These are phyloP conservation scores for Pouteria glomerata DNA, from an alignment of 148 eudicot genomes.

Conservation along the genomic window DNA sequence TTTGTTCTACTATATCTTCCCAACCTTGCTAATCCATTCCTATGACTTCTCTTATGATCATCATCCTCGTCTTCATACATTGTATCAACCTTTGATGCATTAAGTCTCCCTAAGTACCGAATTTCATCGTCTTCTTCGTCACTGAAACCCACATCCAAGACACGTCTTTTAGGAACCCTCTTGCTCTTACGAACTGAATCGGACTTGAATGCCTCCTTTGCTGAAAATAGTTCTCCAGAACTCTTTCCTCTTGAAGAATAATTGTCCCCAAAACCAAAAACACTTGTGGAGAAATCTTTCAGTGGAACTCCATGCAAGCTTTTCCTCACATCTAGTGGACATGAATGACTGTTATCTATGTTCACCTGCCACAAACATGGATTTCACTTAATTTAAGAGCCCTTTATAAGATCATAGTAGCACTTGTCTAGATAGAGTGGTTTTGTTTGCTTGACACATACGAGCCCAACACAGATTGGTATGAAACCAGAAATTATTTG, in stretches of 20 bases:
- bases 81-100: conserved; percentile 33
- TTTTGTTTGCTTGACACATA: neutral
- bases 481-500: neutral
- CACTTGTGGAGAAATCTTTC: conserved; percentile 17
- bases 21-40: neutral
- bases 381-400: neutral
- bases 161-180: conserved; percentile 35
- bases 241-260: conserved; percentile 9
- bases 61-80: conserved; percentile 13
- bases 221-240: neutral
- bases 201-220: conserved; percentile 9
- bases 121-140: conserved; percentile 63
- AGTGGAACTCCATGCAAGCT: conserved; percentile 12
- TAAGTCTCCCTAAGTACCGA: conserved; percentile 59
- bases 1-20: neutral
- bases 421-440: neutral
- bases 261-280: neutral
- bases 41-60: conserved; percentile 10
- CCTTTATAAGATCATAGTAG: neutral
- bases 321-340: neutral
- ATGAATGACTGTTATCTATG: neutral
- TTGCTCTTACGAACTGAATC: conserved; percentile 38
- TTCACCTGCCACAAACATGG: neutral
- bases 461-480: too few relatives aligned
- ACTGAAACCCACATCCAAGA: conserved; percentile 37